These are phyloP conservation scores for Metschnikowia matae DNA, from an alignment of 805 yeast genomes.

Conservation along the genomic window DNA sequence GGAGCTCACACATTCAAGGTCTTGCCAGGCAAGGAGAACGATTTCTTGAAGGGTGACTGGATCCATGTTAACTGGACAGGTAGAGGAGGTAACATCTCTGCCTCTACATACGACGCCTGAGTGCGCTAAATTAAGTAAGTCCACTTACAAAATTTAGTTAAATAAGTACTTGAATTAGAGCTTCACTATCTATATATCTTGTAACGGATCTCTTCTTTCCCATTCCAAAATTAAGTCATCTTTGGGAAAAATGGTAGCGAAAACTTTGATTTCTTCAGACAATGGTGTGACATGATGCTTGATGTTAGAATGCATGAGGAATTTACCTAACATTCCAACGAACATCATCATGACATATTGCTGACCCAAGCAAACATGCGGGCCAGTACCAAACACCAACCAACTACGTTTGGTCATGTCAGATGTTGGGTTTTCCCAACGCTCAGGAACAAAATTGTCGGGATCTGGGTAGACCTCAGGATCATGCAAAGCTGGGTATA, in stretches of 20 bases:
- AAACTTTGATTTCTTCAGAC: slow-evolving; percentile 90
- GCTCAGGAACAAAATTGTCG: slow-evolving; percentile 90
- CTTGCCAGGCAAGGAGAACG: slow-evolving; percentile 79
- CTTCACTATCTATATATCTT: neutral
- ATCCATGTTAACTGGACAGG: slow-evolving; percentile 99
- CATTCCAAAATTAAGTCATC: slow-evolving; percentile 87
- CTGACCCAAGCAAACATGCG: slow-evolving; percentile 95
- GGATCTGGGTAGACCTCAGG: slow-evolving; percentile 96
- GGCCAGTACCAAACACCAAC: slow-evolving; percentile 96
- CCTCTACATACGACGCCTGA: slow-evolving; percentile 90
- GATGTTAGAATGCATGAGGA: slow-evolving; percentile 75
- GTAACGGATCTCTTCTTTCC: slow-evolving; percentile 55
- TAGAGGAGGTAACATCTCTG: slow-evolving; percentile 95
- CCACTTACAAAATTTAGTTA: neutral
- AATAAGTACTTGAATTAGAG: neutral
- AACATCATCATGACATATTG: slow-evolving; percentile 88
- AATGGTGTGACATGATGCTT: slow-evolving; percentile 76
- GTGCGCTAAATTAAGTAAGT: neutral
- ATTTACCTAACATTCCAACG: slow-evolving; percentile 88
- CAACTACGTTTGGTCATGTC: slow-evolving; percentile 80
- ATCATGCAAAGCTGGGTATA: slow-evolving; percentile 94
- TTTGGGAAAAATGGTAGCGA: slow-evolving; percentile 97
- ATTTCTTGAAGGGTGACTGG: slow-evolving; percentile 71
- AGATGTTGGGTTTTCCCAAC: slow-evolving; percentile 88
- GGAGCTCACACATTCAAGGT: slow-evolving; percentile 99